Percentiles rank a stretch among this genome's conserved stretches.
Conservation (phyloP, 805 yeast species). For the Ogataea philodendri region DNA sequence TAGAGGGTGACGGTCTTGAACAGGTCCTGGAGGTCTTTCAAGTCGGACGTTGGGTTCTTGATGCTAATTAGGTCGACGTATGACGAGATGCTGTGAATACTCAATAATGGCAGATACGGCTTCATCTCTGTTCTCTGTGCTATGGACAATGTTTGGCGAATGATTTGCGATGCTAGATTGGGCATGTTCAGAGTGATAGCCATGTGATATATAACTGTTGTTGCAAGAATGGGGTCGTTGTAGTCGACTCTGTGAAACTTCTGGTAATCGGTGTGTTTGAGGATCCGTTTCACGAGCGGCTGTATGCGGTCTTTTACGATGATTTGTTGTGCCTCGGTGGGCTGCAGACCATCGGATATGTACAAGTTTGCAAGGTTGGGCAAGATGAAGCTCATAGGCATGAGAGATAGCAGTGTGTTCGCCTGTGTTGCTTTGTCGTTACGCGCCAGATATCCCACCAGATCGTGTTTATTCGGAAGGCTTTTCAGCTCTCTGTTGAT, state of each 20-base stretch:
- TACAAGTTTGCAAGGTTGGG: slow-evolving; percentile 14
- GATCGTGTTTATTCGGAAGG: slow-evolving; percentile 18
- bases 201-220: slow-evolving; percentile 6
- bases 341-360: slow-evolving; percentile 1
- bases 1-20: slow-evolving; percentile 13
- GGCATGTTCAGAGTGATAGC: slow-evolving; percentile 4
- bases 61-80: slow-evolving; percentile 15
- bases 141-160: slow-evolving; percentile 3
- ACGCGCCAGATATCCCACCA: slow-evolving; percentile 13
- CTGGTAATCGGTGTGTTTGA: slow-evolving; percentile 3
- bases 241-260: slow-evolving; percentile 1
- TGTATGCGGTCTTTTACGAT: neutral
- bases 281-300: too few relatives aligned
- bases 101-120: slow-evolving; percentile 4
- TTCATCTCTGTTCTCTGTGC: neutral
- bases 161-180: slow-evolving; percentile 2
- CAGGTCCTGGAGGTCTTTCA: slow-evolving; percentile 5
- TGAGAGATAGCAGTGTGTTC: slow-evolving; percentile 4
- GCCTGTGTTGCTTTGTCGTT: slow-evolving; percentile 5
- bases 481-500: slow-evolving; percentile 2
- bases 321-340: neutral
- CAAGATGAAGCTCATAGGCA: slow-evolving; percentile 5
- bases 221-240: slow-evolving; percentile 5
- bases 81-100: slow-evolving; percentile 4
- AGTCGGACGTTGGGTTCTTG: slow-evolving; percentile 15